Evolutionary conservation across 768 basidiomycete species (phyloP), one percentile per base, ranked within the genome.

Genomic region (Lenzites betulinus): DNA sequence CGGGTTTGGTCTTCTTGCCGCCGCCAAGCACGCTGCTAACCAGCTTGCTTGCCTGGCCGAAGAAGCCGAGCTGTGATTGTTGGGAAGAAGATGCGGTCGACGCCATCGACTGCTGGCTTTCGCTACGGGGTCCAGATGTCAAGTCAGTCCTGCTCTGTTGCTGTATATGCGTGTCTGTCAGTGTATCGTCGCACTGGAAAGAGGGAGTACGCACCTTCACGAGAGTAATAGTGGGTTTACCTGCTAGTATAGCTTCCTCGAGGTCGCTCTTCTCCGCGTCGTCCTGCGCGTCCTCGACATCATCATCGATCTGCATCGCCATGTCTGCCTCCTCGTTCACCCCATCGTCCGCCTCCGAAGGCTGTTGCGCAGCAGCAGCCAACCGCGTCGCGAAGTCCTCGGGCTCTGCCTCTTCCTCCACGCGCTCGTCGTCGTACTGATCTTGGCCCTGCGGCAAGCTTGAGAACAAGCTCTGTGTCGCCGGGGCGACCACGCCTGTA

Each of bases 21-120:
- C 80, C 81, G 7, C 89, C 85, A 54, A 92, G 76, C 58, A 90
- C 83, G 60, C 77, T 89, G 64, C 76, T 85, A 46, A 91, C 77
- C 16, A 90, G 75, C 65, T 86, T 90, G 18, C 84, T 83, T 6
- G 92, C 88, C 65, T 89, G 86, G 33, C 82, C 79, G 64, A 90
- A 78, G 75, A 93, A 82, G 38, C 91, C 89, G 52, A 71, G 69
- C 43, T 85, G 83, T 16, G 84, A 67, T 52, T 77, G 75, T 35
- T 64, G 67, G 20, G 69, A 71, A 13, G 71, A 70, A 28, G 67
- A 67, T 1, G 68, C 64, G 0, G 73, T 68, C 13, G 86, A 85
- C 18, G 77, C 77, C 67, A 81, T 76, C 1, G 86, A 88, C 61
- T 79, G 70, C 63, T 87, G 85, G 62, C 82, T 86, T 56, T 83